Conservation (phyloP, 2,329 filamentous ascomycete genomes). For the Huntiella decipiens region DNA sequence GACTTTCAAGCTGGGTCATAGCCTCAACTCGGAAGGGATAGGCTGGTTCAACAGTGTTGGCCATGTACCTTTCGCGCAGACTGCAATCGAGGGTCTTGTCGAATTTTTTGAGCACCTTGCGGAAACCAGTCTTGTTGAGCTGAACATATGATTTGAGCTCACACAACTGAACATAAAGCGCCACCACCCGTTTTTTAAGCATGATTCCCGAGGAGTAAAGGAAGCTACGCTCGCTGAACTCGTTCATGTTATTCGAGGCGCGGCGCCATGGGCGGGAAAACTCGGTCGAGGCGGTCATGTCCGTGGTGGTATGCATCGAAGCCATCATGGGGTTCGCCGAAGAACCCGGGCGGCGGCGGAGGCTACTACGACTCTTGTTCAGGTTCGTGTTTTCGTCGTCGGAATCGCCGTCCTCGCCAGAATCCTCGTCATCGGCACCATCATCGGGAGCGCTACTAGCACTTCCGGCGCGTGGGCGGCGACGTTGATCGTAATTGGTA, state of each 20-base stretch:
- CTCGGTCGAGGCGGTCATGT: constrained; percentile 45
- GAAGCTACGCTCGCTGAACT: constrained; percentile 59
- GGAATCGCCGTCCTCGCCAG: constrained; percentile 40
- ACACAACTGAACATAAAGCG: constrained; percentile 77
- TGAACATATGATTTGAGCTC: constrained; percentile 92
- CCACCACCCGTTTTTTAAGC: constrained; percentile 77
- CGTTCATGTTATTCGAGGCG: constrained; percentile 52
- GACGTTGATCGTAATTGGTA: constrained; percentile 13
- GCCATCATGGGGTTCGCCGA: constrained; percentile 9
- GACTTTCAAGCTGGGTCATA: constrained; percentile 48
- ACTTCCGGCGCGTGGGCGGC: constrained; percentile 17
- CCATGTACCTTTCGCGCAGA: constrained; percentile 60
- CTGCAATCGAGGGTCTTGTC: constrained; percentile 85
- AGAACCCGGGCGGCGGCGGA: constrained; percentile 10
- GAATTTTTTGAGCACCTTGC: constrained; percentile 94
- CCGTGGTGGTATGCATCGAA: constrained; percentile 25
- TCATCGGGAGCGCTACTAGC: constrained; percentile 24
- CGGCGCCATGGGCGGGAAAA: constrained; percentile 35
- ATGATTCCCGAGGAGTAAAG: constrained; percentile 53
- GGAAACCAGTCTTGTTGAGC: constrained; percentile 89
- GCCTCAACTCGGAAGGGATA: constrained; percentile 66
- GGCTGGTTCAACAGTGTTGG: constrained; percentile 51
- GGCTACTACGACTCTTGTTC: constrained; percentile 25
- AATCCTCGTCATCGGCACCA: constrained; percentile 35
- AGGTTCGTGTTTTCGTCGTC: constrained; percentile 39